These are phyloP conservation scores for Magnolia officinalis DNA, from an alignment of 164 flowering plant species.

Conservation along the genomic window DNA sequence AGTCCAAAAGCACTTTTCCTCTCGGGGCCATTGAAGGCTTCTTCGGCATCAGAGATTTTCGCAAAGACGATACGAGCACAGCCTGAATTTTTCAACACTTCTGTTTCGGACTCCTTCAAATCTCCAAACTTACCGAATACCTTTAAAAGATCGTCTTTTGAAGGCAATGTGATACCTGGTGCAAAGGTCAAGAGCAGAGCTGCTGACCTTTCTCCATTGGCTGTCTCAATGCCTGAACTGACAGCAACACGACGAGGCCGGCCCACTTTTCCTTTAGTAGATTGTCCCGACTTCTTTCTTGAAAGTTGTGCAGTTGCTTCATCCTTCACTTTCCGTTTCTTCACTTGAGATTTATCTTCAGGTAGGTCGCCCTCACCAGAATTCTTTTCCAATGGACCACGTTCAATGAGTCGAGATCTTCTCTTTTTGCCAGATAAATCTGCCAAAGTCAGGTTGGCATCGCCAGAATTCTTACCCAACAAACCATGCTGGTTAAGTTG, in stretches of 20 bases:
- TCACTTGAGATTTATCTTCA: slow-evolving; percentile 1
- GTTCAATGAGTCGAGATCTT: background rate
- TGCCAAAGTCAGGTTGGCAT: background rate
- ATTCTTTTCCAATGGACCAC: background rate
- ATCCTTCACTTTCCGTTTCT: background rate
- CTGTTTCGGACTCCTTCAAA: slow-evolving; percentile 43
- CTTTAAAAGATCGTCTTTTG: slow-evolving; percentile 32
- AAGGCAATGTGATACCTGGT: slow-evolving; percentile 38
- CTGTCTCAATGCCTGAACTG: background rate
- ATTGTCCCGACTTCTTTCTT: background rate
- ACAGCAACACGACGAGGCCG: background rate
- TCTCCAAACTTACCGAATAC: slow-evolving; percentile 46
- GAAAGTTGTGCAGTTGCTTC: background rate
- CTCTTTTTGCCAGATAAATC: slow-evolving; percentile 1
- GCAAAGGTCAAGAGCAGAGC: slow-evolving; percentile 49
- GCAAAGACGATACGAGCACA: slow-evolving; percentile 39
- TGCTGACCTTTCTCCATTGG: slow-evolving; percentile 21
- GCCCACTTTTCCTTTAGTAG: background rate
- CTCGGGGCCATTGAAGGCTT: slow-evolving; percentile 42
- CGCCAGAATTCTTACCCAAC: background rate
- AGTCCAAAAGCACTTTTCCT: slow-evolving; percentile 43
- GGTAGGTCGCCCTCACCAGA: background rate
- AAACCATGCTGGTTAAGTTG: background rate
- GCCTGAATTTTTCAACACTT: slow-evolving; percentile 26
- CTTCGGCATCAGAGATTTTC: slow-evolving; percentile 41